phyloP scores from a whole-genome alignment of 2,329 filamentous ascomycete species.

The Penicillium carneum region DNA sequence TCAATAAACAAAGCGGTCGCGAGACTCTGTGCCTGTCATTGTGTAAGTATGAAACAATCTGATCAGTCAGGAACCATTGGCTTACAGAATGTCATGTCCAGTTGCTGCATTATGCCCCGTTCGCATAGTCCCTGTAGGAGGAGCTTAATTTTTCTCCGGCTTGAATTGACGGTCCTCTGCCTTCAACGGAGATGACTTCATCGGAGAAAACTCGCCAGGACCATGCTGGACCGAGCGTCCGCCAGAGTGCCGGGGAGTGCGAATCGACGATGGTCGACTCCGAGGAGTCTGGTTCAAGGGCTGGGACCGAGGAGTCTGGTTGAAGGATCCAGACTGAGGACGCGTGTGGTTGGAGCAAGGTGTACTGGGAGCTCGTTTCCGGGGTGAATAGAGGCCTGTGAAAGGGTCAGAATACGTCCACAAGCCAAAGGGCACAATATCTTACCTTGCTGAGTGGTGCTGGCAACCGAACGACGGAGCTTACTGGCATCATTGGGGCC shows the following conservation, averaged over 20 bases:
- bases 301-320: not conserved
- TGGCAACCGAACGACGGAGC: constrained; percentile 14
- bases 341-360: not conserved
- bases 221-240: not conserved
- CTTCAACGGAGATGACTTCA: constrained; percentile 1
- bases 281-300: not conserved
- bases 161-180: not conserved
- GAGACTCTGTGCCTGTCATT: constrained; percentile 50
- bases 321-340: not conserved
- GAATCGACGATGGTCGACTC: not conserved
- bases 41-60: constrained; percentile 17
- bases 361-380: not conserved
- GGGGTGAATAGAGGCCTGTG: constrained; percentile 13
- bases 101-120: constrained; percentile 48
- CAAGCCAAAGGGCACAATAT: not conserved
- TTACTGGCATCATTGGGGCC: constrained; percentile 15
- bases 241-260: not conserved
- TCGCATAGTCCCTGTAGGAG: constrained; percentile 21
- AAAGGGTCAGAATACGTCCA: not conserved
- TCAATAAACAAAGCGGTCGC: constrained; percentile 42
- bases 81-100: constrained; percentile 52
- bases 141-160: not conserved
- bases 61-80: not conserved
- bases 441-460: constrained; percentile 18
- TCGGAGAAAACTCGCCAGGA: not conserved